Evolutionary conservation across 179 eudicot species (phyloP).

Genomic region (Spinacia oleracea): DNA sequence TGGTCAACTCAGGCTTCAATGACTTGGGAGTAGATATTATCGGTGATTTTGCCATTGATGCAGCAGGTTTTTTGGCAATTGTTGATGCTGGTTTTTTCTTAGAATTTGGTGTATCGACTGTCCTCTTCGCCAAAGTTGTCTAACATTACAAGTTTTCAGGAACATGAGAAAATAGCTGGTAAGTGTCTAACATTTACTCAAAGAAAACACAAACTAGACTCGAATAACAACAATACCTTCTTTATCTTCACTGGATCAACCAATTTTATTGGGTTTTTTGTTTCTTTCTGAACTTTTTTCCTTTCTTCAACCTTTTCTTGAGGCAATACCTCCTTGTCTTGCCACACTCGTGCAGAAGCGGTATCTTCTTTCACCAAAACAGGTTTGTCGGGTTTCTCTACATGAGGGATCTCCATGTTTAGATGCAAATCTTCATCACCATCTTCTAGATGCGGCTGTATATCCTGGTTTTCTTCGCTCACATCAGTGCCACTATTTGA

Average conservation of each 20-base stretch:
- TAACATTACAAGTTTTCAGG: slow-evolving; percentile 16
- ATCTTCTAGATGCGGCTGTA: slow-evolving; percentile 19
- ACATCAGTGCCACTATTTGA: slow-evolving; percentile 27
- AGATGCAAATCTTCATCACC: slow-evolving; percentile 32
- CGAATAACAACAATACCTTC: slow-evolving; percentile 45
- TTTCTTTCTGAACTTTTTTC: slow-evolving; percentile 20
- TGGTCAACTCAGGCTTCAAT: slow-evolving; percentile 30
- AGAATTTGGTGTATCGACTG: slow-evolving; percentile 30
- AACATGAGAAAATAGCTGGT: slow-evolving; percentile 16
- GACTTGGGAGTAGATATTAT: slow-evolving; percentile 45
- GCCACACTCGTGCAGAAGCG: slow-evolving; percentile 27
- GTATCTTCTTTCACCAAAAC: slow-evolving; percentile 38
- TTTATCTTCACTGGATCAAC: slow-evolving; percentile 32
- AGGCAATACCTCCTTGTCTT: slow-evolving; percentile 31
- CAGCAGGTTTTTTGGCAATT: slow-evolving; percentile 34
- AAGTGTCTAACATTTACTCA: not conserved
- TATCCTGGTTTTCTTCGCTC: slow-evolving; percentile 24
- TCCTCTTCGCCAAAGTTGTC: slow-evolving; percentile 45
- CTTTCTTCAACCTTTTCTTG: slow-evolving; percentile 30
- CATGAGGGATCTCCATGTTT: slow-evolving; percentile 18
- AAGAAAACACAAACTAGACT: slow-evolving; percentile 9
- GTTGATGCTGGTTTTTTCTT: slow-evolving; percentile 53
- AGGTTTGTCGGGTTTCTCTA: slow-evolving; percentile 31
- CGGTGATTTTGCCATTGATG: slow-evolving; percentile 30
- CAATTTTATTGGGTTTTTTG: slow-evolving; percentile 29